phyloP scores from a whole-genome alignment of 2,329 filamentous ascomycete genomes.

The Xylariaceae sp. region DNA sequence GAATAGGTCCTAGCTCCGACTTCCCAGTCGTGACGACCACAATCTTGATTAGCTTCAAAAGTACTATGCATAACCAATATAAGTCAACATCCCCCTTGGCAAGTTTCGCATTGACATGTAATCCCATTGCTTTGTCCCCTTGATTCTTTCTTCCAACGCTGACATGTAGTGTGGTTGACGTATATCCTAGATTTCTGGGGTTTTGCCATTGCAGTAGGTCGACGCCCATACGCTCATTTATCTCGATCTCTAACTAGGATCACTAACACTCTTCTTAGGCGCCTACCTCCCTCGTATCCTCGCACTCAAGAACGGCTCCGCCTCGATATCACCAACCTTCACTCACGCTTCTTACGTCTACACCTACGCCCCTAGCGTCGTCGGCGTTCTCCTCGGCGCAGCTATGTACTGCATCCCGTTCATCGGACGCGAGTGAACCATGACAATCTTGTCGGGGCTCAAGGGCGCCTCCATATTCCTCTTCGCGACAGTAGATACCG shows the following conservation, averaged over 20 bases:
- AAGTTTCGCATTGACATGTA: too few relatives aligned
- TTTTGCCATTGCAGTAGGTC: constrained; percentile 7
- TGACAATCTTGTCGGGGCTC: constrained; percentile 13
- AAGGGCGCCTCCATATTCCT: constrained; percentile 23
- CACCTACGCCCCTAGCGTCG: constrained; percentile 22
- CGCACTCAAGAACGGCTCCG: constrained; percentile 19
- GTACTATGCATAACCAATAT: too few relatives aligned
- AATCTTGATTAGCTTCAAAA: too few relatives aligned
- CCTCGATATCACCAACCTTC: constrained; percentile 9
- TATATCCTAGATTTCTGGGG: constrained; percentile 25
- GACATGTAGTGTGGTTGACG: constrained; percentile 16
- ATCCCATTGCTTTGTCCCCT: not conserved
- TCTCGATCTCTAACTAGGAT: not conserved
- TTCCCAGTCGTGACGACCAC: not conserved
- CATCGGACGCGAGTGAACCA: constrained; percentile 20
- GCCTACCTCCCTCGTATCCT: constrained; percentile 23
- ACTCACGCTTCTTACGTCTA: constrained; percentile 25
- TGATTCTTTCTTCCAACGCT: too few relatives aligned
- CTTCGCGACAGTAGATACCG: constrained; percentile 47
- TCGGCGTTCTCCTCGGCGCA: constrained; percentile 17
- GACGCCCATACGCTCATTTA: not conserved
- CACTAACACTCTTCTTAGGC: constrained; percentile 5
- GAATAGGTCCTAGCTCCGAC: too few relatives aligned
- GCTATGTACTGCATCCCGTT: constrained; percentile 18
- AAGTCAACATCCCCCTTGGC: too few relatives aligned